These are phyloP conservation scores for Cordyceps cicadae DNA, from an alignment of 2,329 filamentous ascomycete species.

Conservation along the genomic window DNA sequence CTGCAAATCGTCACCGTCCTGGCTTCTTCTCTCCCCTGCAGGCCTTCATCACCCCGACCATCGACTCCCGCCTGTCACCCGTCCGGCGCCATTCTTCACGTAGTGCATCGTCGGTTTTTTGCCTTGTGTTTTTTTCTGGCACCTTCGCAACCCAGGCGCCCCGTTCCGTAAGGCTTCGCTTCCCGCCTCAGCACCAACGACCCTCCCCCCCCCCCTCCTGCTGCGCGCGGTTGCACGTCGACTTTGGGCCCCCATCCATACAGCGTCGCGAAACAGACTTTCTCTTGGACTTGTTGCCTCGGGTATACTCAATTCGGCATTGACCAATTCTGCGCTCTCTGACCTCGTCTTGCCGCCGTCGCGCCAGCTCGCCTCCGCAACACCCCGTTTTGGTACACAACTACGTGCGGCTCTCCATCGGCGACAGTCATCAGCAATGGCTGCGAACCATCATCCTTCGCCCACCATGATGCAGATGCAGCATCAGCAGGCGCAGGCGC, in stretches of 20 bases:
- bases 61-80: neutral
- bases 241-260: neutral
- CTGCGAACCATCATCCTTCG: slow-evolving; percentile 66
- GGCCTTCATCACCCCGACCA: neutral
- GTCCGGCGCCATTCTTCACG: slow-evolving; percentile 2
- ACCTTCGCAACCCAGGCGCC: neutral
- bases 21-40: neutral
- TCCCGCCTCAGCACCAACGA: neutral
- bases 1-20: slow-evolving; percentile 2
- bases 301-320: neutral
- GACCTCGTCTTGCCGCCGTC: neutral
- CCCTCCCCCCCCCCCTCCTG: neutral
- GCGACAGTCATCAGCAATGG: slow-evolving; percentile 41
- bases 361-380: slow-evolving; percentile 2
- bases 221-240: neutral
- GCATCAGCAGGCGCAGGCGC: slow-evolving; percentile 50
- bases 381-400: slow-evolving; percentile 11
- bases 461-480: slow-evolving; percentile 68
- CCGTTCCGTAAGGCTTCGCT: slow-evolving; percentile 3
- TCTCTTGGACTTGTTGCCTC: neutral
- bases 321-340: neutral
- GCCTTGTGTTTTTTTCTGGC: neutral
- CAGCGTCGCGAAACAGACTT: neutral
- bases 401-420: slow-evolving; percentile 13
- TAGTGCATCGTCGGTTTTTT: slow-evolving; percentile 1